A percentile compares a stretch with the other conserved stretches of the same genome.
Conservation (phyloP, 2,329 filamentous ascomycete genomes). For the Helminthosporium solani region DNA sequence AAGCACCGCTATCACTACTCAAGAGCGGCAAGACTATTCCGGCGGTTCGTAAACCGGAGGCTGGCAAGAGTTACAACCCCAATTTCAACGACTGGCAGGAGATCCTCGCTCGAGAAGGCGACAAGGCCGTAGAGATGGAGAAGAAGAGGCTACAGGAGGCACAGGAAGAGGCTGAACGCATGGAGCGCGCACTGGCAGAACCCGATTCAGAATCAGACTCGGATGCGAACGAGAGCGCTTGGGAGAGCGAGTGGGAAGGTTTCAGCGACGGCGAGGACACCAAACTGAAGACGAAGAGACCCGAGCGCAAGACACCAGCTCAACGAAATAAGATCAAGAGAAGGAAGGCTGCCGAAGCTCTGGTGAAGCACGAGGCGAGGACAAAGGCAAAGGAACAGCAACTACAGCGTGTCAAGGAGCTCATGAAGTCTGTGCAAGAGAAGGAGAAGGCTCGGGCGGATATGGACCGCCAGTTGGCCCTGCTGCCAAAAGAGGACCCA, state of each 20-base stretch:
- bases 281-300: conserved; percentile 68
- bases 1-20: conserved; percentile 77
- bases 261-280: conserved; percentile 54
- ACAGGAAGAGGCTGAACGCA: conserved; percentile 65
- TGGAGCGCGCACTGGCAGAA: conserved; percentile 72
- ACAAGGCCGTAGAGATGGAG: conserved; percentile 77
- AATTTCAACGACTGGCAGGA: conserved; percentile 81
- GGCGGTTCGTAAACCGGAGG: conserved; percentile 74
- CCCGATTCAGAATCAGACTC: conserved; percentile 69
- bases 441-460: conserved; percentile 52
- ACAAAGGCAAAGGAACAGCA: conserved; percentile 74
- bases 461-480: conserved; percentile 21
- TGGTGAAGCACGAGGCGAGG: conserved; percentile 71
- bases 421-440: conserved; percentile 64
- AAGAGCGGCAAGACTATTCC: conserved; percentile 77
- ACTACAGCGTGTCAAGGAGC: conserved; percentile 67
- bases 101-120: conserved; percentile 71
- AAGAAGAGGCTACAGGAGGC: conserved; percentile 68
- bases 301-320: conserved; percentile 78
- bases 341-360: conserved; percentile 81
- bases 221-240: conserved; percentile 88
- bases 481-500: conserved; percentile 28
- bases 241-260: conserved; percentile 79
- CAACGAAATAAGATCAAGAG: conserved; percentile 87
- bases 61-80: conserved; percentile 91